Base-by-base conservation (phyloP, 768 basidiomycete genomes). In the Phylloporus scabripes region DNA sequence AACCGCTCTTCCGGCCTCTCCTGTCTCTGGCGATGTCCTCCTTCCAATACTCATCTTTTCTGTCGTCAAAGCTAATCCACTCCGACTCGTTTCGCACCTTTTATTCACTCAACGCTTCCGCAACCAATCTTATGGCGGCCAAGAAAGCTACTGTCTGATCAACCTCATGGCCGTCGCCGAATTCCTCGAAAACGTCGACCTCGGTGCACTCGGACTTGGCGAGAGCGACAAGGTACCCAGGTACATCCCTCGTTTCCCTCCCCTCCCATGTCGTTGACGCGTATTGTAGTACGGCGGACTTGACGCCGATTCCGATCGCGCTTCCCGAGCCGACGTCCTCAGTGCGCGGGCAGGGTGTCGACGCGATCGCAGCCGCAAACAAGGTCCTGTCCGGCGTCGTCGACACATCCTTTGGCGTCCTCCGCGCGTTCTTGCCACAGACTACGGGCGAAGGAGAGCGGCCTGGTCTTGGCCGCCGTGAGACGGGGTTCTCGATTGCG, bases 141-240 rank as follows among this genome's bases (percentile, higher is more conserved):
- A 97, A 61, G 89, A 91, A 59, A 84, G 82, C 42, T 99, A 93
- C 60, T 97, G 93, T 50, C 76, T 95, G 34, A 88, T 97, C 65
- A 98, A 96, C 67, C 73, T 96, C 33, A 82, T 94, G 75, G 95
- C 95, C 10, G 93, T 95, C 5, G 90, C 89, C 1, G 94, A 97
- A 63, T 99, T 97, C 65, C 73, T 97, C 45, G 92, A 95, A 70
- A 90, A 93, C 62, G 92, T 97, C 31, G 92, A 97, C 69, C 73
- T 96, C 48, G 84, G 78, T 7, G 79, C 76, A 1, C 70, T 88
- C 17, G 83, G 79, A 0, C 67, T 91, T 6, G 80, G 77, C 6
- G 81, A 83, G 45, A 77, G 76, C 29, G 79, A 72, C 42, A 72
- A 69, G 24, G 74, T 79, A 3, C 64, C 82, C 58, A 85, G 82